Percentiles rank a stretch among this genome's conserved stretches.
Conservation (phyloP, 352 stramenopile species). For the Peronospora farinosa region DNA sequence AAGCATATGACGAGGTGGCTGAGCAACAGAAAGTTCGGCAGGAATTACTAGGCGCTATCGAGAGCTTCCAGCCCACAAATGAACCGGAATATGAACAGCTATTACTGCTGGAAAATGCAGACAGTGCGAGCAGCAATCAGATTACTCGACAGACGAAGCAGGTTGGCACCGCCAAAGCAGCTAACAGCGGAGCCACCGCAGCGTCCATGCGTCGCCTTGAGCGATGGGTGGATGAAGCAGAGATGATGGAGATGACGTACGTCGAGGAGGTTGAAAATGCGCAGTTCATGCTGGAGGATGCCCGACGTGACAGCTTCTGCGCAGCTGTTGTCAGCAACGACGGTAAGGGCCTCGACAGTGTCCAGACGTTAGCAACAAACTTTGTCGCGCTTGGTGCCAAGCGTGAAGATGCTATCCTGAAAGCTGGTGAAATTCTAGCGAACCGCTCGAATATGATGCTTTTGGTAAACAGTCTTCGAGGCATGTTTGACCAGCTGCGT, state of each 20-base stretch:
- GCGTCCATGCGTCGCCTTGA: slow-evolving; percentile 50
- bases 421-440: slow-evolving; percentile 68
- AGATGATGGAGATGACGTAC: slow-evolving; percentile 65
- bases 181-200: slow-evolving; percentile 19
- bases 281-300: slow-evolving; percentile 62
- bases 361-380: slow-evolving; percentile 53
- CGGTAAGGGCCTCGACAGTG: slow-evolving; percentile 50
- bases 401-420: slow-evolving; percentile 58
- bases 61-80: slow-evolving; percentile 28
- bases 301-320: slow-evolving; percentile 58
- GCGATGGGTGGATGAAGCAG: slow-evolving; percentile 52
- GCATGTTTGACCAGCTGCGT: slow-evolving; percentile 66
- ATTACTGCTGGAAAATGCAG: slow-evolving; percentile 21
- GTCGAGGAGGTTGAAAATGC: slow-evolving; percentile 65
- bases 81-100: slow-evolving; percentile 35
- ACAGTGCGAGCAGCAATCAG: slow-evolving; percentile 24
- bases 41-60: slow-evolving; percentile 43
- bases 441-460: slow-evolving; percentile 81
- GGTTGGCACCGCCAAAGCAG: slow-evolving; percentile 14
- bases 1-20: slow-evolving; percentile 56
- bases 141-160: slow-evolving; percentile 24
- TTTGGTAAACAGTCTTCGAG: slow-evolving; percentile 51
- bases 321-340: slow-evolving; percentile 50
- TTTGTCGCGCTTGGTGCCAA: slow-evolving; percentile 63
- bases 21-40: slow-evolving; percentile 49